phyloP scores from a whole-genome alignment of 164 flowering plant genomes.

The Vitis rupestris region DNA sequence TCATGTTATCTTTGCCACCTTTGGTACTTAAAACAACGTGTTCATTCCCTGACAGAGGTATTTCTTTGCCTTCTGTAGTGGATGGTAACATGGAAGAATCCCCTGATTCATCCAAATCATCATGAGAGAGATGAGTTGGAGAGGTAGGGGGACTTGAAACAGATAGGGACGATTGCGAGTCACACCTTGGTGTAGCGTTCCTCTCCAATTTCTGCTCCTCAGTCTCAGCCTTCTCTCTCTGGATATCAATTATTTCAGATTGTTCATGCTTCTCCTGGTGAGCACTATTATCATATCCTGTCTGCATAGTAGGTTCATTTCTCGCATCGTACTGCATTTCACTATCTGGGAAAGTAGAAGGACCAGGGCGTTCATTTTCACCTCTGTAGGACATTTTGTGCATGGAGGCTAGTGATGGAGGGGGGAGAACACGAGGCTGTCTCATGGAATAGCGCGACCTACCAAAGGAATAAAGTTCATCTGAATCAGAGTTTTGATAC shows the following conservation, averaged over 20 bases:
- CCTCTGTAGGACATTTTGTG: conserved; percentile 43
- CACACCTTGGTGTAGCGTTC: conserved; percentile 51
- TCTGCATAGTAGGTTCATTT: conserved; percentile 35
- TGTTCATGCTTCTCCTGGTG: conserved; percentile 34
- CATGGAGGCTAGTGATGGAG: conserved; percentile 68
- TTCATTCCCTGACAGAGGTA: conserved; percentile 32
- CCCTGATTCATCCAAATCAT: conserved; percentile 78
- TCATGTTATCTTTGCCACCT: conserved; percentile 25
- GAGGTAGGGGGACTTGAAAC: conserved; percentile 90
- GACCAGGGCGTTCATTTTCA: conserved; percentile 42
- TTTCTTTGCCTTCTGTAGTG: conserved; percentile 37
- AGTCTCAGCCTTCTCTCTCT: conserved; percentile 26
- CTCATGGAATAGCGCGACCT: conserved; percentile 77
- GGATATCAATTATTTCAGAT: conserved; percentile 30
- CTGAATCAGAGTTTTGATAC: conserved; percentile 63
- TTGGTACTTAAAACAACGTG: conserved; percentile 24
- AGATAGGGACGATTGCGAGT: conserved; percentile 87
- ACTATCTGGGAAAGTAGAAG: conserved; percentile 42
- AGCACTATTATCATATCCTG: conserved; percentile 28
- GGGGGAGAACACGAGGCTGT: conserved; percentile 97
- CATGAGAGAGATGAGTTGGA: conserved; percentile 87
- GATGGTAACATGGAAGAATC: conserved; percentile 41
- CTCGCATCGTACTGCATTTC: conserved; percentile 34
- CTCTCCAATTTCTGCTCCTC: conserved; percentile 34
- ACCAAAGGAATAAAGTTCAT: conserved; percentile 61